A percentile compares a stretch with the other conserved stretches of the same genome.
Conservation (phyloP, 2,329 filamentous ascomycete genomes). For the Epichloe sp. region DNA sequence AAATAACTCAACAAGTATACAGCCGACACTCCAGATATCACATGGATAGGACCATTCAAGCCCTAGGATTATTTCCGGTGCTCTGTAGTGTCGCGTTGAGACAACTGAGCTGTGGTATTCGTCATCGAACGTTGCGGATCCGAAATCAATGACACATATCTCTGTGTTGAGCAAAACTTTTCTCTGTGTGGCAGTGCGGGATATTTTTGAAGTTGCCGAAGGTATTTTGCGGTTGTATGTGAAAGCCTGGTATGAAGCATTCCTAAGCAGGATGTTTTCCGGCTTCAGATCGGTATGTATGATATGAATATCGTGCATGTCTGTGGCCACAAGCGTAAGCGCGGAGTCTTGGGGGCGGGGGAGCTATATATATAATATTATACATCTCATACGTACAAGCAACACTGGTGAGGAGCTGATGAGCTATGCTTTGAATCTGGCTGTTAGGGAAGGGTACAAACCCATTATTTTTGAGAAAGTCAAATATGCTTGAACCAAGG, state of each 20-base stretch:
- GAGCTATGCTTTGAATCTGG: slow-evolving; percentile 93
- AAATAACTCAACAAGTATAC: slow-evolving; percentile 59
- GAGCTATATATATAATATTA: too few species aligned
- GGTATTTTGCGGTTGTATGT: slow-evolving; percentile 59
- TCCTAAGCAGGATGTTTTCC: slow-evolving; percentile 55
- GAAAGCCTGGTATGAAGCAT: slow-evolving; percentile 54
- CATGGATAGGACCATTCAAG: slow-evolving; percentile 60
- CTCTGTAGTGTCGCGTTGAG: slow-evolving; percentile 56
- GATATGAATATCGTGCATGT: slow-evolving; percentile 80
- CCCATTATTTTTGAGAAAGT: slow-evolving; percentile 88
- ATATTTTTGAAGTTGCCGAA: slow-evolving; percentile 26
- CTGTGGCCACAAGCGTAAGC: too few species aligned
- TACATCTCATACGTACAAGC: slow-evolving; percentile 55
- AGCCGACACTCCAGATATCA: slow-evolving; percentile 63
- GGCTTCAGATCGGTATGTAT: slow-evolving; percentile 79
- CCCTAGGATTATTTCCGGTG: slow-evolving; percentile 57
- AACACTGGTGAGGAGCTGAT: slow-evolving; percentile 94
- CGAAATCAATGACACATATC: slow-evolving; percentile 58
- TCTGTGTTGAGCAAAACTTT: slow-evolving; percentile 54
- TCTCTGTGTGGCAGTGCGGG: slow-evolving; percentile 47
- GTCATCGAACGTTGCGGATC: slow-evolving; percentile 59
- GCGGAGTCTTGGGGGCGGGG: too few species aligned
- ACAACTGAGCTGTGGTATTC: slow-evolving; percentile 62
- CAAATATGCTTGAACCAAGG: slow-evolving; percentile 91
- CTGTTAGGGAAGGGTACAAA: slow-evolving; percentile 98